Base-by-base conservation (phyloP, 2,329 filamentous ascomycete species). In the Fusarium keratoplasticum region DNA sequence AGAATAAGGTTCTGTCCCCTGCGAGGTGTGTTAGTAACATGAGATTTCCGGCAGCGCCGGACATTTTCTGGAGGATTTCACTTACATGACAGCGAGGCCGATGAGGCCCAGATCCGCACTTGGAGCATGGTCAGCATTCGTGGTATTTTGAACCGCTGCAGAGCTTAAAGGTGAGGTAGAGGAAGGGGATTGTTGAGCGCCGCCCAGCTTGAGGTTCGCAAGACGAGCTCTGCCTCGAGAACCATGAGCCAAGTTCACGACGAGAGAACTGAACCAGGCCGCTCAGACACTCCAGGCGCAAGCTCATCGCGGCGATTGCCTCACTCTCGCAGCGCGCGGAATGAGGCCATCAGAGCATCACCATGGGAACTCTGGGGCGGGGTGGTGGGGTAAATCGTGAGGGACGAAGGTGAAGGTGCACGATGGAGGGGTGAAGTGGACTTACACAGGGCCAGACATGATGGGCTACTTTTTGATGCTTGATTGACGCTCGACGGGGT, bases 81-180 rank as follows among this genome's bases (percentile, higher is more conserved):
- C 88, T 86, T 87, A 90, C 93, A 96, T 96, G 86, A 96, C 94
- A 88, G 94, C 94, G 88, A 96, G 90, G 90, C 94, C 94, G 84
- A 96, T 96, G 83, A 96, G 93, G 89, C 94, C 94, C 86, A 96
- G 92, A 91, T 96, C 94, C 91, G 91, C 92, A 87, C 92, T 94
- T 87, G 83, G 81, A 73, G 81, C 82, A 86, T 81, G 79, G 87
- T 91, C 86, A 91, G 89, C 86, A 90, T 87, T 82, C 76, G 79
- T 82, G 77, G 82, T 74, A 81, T 80, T 74, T 72, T 75, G 76
- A 73, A 64, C 67, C 62, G 77, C 64, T 58, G 69, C 61, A 70
- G 78, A 63, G 72, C 73, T 72, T 73, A 61, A 69, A 62, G 78
- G 76, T 76, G 81, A 81, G 81, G 73, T 71, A 20, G 66, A 64